Evolutionary conservation across 192 early-diverging fungal species (phyloP).

Genomic region (Phycomyces blakesleeanus): DNA sequence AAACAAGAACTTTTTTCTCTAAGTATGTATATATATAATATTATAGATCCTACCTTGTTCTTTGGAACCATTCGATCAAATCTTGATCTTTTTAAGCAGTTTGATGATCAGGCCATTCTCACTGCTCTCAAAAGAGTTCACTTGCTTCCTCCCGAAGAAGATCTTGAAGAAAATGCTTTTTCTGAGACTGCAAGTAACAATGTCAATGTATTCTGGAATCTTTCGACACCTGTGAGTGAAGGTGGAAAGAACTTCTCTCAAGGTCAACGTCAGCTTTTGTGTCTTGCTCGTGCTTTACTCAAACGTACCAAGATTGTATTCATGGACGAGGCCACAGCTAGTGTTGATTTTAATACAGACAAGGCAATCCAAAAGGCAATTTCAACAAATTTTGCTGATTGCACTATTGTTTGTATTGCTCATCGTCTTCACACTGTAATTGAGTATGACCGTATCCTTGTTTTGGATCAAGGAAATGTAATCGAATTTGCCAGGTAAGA

Average conservation of each 20-base stretch:
- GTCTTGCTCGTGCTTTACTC: constrained; percentile 77
- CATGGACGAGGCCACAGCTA: constrained; percentile 75
- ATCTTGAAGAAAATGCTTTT: constrained; percentile 6
- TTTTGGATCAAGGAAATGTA: constrained; percentile 77
- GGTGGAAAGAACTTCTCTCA: constrained; percentile 72
- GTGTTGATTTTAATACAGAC: constrained; percentile 78
- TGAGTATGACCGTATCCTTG: constrained; percentile 81
- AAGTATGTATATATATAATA: too few species aligned
- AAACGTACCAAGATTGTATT: constrained; percentile 64
- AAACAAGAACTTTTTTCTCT: too few species aligned
- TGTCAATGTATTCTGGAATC: constrained; percentile 42
- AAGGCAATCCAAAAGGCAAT: constrained; percentile 88
- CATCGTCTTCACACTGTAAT: constrained; percentile 87
- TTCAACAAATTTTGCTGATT: constrained; percentile 66
- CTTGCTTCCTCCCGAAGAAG: constrained; percentile 43
- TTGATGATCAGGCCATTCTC: constrained; percentile 72
- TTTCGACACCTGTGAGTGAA: constrained; percentile 41
- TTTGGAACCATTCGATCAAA: constrained; percentile 68
- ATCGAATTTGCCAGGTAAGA: constrained; percentile 67
- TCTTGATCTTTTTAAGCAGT: constrained; percentile 82
- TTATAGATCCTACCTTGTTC: constrained; percentile 76
- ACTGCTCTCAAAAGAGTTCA: constrained; percentile 71
- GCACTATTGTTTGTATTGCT: constrained; percentile 87
- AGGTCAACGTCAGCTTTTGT: constrained; percentile 84
- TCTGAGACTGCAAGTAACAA: not conserved